Evolutionary conservation across 176 grass and related monocot genomes (phyloP), one percentile per base, ranked within the genome.

Genomic region (Aegilops bicornis): DNA sequence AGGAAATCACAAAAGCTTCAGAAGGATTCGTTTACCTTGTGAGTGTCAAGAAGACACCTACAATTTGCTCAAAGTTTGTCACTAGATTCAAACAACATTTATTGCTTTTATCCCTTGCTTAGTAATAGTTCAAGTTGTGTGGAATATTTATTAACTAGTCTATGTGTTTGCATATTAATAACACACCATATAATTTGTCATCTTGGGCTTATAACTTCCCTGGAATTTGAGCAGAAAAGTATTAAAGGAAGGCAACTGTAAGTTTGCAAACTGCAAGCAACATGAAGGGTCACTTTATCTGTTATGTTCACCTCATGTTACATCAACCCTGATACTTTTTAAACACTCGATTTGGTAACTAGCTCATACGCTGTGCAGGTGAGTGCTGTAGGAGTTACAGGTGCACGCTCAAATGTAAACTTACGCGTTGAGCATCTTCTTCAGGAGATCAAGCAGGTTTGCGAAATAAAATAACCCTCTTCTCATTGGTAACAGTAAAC

Each of bases 1-100:
- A 92, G 40, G 80, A 87, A 77, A 98, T 98, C 56, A 89, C 92
- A 76, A 83, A 91, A 84, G 91, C 88, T 92, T 90, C 95, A 74
- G 89, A 98, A 93, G 95, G 95, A 75, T 98, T 93, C 84, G n/a
- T 98, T 27, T 98, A 98, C 61, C 93, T 98, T 80, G 95, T 98
- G 82, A 89, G 87, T 87, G 58, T 16, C 52, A 71, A 79, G 39
- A 86, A 58, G 16, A 73, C 8, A 72, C 72, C 19, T 81, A n/a
- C 42, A 35, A 45, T 83, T 54, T 86, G 23, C 9, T 67, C 6
- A 1, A 75, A 82, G 29, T 77, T 86, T 83, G 52, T 15, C 24
- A 19, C 2, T 8, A 63, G 5, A 69, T 64, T 7, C 1, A 31
- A 33, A 64, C 31, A 65, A 5, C 15, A 48, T 32, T 30, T 78